These are phyloP conservation scores for Cenchrus purpureus DNA, from an alignment of 176 grass and related monocot genomes.

Conservation along the genomic window DNA sequence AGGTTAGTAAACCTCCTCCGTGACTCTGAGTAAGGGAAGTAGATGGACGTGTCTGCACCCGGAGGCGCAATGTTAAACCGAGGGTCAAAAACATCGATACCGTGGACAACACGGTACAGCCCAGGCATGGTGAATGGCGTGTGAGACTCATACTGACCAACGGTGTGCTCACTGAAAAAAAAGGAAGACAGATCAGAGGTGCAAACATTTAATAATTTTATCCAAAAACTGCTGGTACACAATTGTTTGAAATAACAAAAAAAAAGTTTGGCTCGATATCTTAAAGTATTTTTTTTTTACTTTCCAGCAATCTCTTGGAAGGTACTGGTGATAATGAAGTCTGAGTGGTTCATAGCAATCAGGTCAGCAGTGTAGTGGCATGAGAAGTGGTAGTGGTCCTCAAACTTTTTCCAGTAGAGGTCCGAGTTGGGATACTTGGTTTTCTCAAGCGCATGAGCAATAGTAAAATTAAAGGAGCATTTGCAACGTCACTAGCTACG, in stretches of 20 bases:
- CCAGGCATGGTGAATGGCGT: conserved; percentile 94
- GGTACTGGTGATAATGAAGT: conserved; percentile 99
- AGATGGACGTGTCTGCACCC: conserved; percentile 93
- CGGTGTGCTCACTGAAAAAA: conserved; percentile 90
- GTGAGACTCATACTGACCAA: conserved; percentile 97
- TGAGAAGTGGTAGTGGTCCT: conserved; percentile 99
- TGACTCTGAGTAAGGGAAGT: conserved; percentile 82
- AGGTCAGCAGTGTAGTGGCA: conserved; percentile 98
- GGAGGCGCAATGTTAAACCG: conserved; percentile 96
- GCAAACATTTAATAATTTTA: too few relatives aligned
- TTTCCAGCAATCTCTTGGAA: conserved; percentile 99
- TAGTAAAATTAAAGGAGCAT: conserved; percentile 49
- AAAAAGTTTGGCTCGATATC: too few relatives aligned
- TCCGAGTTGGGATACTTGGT: conserved; percentile 99
- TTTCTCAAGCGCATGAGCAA: conserved; percentile 99
- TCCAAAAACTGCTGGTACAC: neutral
- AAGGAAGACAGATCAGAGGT: conserved; percentile 17
- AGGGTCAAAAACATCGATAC: conserved; percentile 97
- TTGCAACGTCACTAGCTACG: too few relatives aligned
- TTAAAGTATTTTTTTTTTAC: conserved; percentile 44
- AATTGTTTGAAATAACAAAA: neutral
- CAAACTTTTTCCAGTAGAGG: conserved; percentile 99
- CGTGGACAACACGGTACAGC: conserved; percentile 94
- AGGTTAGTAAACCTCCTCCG: conserved; percentile 88
- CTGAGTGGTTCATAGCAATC: conserved; percentile 97